Evolutionary conservation across 805 yeast genomes (phyloP), one percentile per base, ranked within the genome.

Genomic region (Starmerella cellae): DNA sequence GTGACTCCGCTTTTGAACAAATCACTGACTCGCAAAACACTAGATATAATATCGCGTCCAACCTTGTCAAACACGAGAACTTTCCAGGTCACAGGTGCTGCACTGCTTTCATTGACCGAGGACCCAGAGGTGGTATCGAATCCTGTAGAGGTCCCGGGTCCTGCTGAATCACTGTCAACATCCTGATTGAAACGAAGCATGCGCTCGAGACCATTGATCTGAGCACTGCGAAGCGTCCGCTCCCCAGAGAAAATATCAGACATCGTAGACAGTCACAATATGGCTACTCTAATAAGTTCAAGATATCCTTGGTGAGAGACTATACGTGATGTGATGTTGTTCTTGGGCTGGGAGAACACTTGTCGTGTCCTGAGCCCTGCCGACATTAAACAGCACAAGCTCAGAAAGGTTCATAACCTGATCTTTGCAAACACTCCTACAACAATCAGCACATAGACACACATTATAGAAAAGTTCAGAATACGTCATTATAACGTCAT

Each of bases 21-120:
- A 59, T 93, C 98, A 54, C 84, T 84, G 47, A 88, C 95, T 45
- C 97, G 69, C 43, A 91, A 63, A n/a, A 91, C 88, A 5, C 94
- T 81, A 2, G 96, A 85, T 5, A 91, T 73, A 33, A 91, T 79
- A 16, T 81, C 80, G 24, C 94, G 82, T 32, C 95, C 82, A 45
- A 77, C 73, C 31, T 68, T 60, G 59, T 91, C 99, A 50, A 91
- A 69, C 4, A 91, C 74, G 38, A 91, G 69, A 8, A 82, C 94
- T 57, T 91, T 91, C 99, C 98, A 91, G 3, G 70, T 38, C 4
- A 49, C 50, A 5, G 45, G 38, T 11, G 41, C 42, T 5, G 36
- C 13, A 4, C 17, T 26, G 9, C 16, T 17, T 5, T 14, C n/a
- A n/a, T 17, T 14, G 32, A 8, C 11, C 8, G 28, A 24, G 13